Evolutionary conservation across 768 basidiomycete species (phyloP).

Genomic region (Rhodocollybia butyracea): DNA sequence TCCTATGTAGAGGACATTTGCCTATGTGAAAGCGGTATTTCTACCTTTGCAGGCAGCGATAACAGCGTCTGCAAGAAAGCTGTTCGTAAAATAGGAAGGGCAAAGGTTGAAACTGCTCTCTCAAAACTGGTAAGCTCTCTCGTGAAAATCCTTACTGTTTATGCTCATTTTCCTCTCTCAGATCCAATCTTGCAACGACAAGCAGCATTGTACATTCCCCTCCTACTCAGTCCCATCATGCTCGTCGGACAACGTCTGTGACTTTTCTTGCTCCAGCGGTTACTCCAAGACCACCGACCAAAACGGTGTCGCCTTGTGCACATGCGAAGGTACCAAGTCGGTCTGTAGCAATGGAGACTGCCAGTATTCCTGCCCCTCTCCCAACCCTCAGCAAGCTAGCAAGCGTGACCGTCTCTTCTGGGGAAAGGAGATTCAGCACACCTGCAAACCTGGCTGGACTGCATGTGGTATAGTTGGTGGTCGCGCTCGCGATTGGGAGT

Average conservation of each 20-base stretch:
- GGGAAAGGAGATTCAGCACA: slow-evolving; percentile 16
- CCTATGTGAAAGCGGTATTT: neutral
- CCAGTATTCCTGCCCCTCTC: slow-evolving; percentile 12
- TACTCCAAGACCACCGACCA: slow-evolving; percentile 13
- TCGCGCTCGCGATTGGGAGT: slow-evolving; percentile 30
- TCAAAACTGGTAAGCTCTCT: neutral
- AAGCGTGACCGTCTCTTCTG: slow-evolving; percentile 15
- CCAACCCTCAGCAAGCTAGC: neutral
- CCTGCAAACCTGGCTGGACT: slow-evolving; percentile 23
- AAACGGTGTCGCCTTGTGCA: slow-evolving; percentile 14
- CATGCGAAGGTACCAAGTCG: slow-evolving; percentile 22
- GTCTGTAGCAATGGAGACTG: slow-evolving; percentile 30
- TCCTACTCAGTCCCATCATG: slow-evolving; percentile 22
- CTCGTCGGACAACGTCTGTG: slow-evolving; percentile 21
- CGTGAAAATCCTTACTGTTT: no score
- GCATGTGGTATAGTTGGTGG: slow-evolving; percentile 31
- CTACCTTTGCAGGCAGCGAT: neutral
- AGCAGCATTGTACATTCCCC: slow-evolving; percentile 24
- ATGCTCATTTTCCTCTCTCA: slow-evolving; percentile 8
- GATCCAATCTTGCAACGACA: slow-evolving; percentile 17
- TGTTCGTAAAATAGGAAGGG: neutral
- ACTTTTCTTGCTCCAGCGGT: slow-evolving; percentile 27
- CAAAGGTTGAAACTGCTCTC: neutral
- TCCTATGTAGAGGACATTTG: neutral
- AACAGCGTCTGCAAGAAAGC: neutral